A percentile compares a stretch with the other conserved stretches of the same genome.
phyloP scores from a whole-genome alignment of 768 basidiomycete genomes.

The Lyophyllum semitale region DNA sequence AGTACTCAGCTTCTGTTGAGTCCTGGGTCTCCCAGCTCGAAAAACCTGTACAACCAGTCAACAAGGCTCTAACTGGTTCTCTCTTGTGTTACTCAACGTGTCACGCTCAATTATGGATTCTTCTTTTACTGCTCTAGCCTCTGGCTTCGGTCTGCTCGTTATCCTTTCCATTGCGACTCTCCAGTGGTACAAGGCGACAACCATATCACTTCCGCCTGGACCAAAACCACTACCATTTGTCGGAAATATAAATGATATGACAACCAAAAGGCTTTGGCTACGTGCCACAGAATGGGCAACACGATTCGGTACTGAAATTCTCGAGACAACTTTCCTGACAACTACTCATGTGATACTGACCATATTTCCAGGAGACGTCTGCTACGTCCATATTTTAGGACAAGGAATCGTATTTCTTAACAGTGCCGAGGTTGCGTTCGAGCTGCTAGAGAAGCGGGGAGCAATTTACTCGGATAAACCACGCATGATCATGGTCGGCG shows the following conservation, averaged over 20 bases:
- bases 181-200: too few relatives aligned
- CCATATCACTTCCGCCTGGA: neutral
- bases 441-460: conserved; percentile 36
- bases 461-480: conserved; percentile 35
- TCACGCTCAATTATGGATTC: too few relatives aligned
- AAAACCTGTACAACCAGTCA: too few relatives aligned
- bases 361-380: conserved; percentile 15
- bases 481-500: conserved; percentile 9
- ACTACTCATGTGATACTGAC: neutral
- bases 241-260: conserved; percentile 8
- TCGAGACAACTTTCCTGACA: too few relatives aligned
- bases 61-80: too few relatives aligned
- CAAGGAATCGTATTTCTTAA: conserved; percentile 32
- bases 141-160: too few relatives aligned
- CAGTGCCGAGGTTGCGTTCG: conserved; percentile 31
- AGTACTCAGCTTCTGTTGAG: too few relatives aligned
- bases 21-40: too few relatives aligned
- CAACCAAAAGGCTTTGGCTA: neutral
- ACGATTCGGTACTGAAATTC: neutral
- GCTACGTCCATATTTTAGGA: conserved; percentile 27
- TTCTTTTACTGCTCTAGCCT: too few relatives aligned
- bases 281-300: conserved; percentile 16
- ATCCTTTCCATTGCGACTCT: too few relatives aligned
- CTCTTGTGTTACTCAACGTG: too few relatives aligned
- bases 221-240: conserved; percentile 2